Conservation (phyloP, 1,284 basidiomycete species). For the Limonomyces culmigenus region DNA sequence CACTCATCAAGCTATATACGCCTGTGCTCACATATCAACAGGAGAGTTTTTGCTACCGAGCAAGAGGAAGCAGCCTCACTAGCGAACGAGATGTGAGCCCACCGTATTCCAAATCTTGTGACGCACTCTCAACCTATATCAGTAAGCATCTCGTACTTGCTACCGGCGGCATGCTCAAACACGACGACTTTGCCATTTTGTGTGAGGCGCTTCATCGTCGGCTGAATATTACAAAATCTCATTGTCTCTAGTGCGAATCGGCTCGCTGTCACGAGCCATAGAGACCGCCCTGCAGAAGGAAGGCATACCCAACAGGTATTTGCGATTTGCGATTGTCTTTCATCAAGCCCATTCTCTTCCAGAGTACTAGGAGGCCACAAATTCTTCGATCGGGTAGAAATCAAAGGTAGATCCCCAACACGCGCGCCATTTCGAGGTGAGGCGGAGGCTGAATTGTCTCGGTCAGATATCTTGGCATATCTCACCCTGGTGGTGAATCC, state of each 20-base stretch:
- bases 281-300: conserved; percentile 68
- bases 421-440: too few species aligned
- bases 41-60: too few species aligned
- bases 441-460: too few species aligned
- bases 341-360: too few species aligned
- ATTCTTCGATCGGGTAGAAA: conserved; percentile 77
- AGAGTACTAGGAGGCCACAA: conserved; percentile 69
- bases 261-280: conserved; percentile 64
- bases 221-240: too few species aligned
- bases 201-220: conserved; percentile 32
- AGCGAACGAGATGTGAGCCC: neutral
- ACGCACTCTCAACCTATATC: too few species aligned
- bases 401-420: too few species aligned
- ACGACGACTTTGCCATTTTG: conserved; percentile 70
- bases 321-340: too few species aligned
- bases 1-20: too few species aligned
- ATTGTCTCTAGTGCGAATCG: conserved; percentile 51
- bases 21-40: too few species aligned
- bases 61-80: too few species aligned
- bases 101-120: neutral
- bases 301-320: conserved; percentile 64
- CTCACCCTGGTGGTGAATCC: conserved; percentile 78
- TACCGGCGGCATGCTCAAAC: conserved; percentile 56
- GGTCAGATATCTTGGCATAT: conserved; percentile 81
- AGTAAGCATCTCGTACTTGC: conserved; percentile 59